A percentile compares a stretch with the other conserved stretches of the same genome.
Evolutionary conservation across 805 yeast genomes (phyloP).

Genomic region (Candida incommunis): DNA sequence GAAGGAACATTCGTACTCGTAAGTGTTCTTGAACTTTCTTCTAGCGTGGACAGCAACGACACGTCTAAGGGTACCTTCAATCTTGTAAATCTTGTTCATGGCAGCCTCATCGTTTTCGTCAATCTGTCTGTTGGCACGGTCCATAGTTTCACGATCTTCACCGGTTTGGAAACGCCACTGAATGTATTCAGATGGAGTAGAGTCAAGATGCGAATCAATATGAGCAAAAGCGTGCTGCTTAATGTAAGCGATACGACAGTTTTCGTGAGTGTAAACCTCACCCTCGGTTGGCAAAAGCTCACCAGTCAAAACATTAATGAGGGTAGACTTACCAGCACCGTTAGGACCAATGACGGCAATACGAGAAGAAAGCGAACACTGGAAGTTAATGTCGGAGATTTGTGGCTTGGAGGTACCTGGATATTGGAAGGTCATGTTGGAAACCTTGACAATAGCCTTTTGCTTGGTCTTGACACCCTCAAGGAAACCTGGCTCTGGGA

Average conservation of each 20-base stretch:
- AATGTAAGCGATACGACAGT: conserved; percentile 99
- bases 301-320: conserved; percentile 98
- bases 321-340: conserved; percentile 99
- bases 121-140: conserved; percentile 98
- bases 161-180: conserved; percentile 99
- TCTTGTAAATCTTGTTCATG: conserved; percentile 98
- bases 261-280: conserved; percentile 99
- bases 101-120: conserved; percentile 94
- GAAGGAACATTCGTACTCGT: conserved; percentile 99
- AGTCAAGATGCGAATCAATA: conserved; percentile 96
- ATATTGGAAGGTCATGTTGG: conserved; percentile 97
- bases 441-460: conserved; percentile 97
- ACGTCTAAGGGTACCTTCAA: conserved; percentile 98
- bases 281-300: conserved; percentile 96
- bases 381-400: conserved; percentile 83
- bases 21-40: conserved; percentile 99
- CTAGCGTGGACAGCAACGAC: conserved; percentile 86
- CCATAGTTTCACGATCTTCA: conserved; percentile 99
- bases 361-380: conserved; percentile 97
- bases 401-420: conserved; percentile 98
- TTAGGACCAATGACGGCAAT: conserved; percentile 99
- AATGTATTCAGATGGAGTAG: conserved; percentile 99
- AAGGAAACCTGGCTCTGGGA: conserved; percentile 99
- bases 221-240: conserved; percentile 99
- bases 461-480: conserved; percentile 99